These are phyloP conservation scores for Amanita pallidorosea DNA, from an alignment of 768 basidiomycete genomes.

Conservation along the genomic window DNA sequence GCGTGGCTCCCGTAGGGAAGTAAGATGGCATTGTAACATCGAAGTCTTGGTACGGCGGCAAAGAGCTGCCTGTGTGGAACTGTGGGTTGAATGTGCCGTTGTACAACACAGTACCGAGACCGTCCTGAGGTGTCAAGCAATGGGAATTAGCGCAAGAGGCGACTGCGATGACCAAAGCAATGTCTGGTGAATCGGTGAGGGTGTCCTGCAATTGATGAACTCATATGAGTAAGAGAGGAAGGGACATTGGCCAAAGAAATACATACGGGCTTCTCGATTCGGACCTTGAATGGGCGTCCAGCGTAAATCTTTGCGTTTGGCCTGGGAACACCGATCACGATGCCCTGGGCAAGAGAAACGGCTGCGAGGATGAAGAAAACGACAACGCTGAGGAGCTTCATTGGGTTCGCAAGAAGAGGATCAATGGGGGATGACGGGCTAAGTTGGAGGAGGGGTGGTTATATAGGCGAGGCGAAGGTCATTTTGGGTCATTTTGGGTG, in stretches of 20 bases:
- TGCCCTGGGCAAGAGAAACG: conserved; percentile 28
- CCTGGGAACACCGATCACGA: conserved; percentile 28
- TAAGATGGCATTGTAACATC: conserved; percentile 26
- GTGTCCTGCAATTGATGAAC: conserved; percentile 18
- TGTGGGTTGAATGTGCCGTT: conserved; percentile 33
- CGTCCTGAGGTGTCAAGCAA: conserved; percentile 14
- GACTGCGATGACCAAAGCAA: conserved; percentile 35
- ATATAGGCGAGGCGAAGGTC: too few species aligned
- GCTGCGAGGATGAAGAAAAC: conserved; percentile 13
- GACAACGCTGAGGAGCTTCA: not conserved
- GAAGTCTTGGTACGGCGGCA: conserved; percentile 35
- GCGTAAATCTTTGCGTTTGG: conserved; percentile 20
- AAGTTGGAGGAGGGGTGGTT: too few species aligned
- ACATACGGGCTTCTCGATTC: conserved; percentile 38
- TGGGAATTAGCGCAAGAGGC: conserved; percentile 19
- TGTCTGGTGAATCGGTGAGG: conserved; percentile 27
- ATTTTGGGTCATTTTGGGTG: too few species aligned
- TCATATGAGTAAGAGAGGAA: too few species aligned
- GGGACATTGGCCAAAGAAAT: too few species aligned
- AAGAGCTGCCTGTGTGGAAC: conserved; percentile 13
- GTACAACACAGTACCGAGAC: conserved; percentile 35
- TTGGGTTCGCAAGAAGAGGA: not conserved
- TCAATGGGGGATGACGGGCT: too few species aligned
- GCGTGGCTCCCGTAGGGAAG: conserved; percentile 17
- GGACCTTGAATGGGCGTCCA: conserved; percentile 29